These are phyloP conservation scores for Puccinia novopanici DNA, from an alignment of 1,284 basidiomycete species.

Conservation along the genomic window DNA sequence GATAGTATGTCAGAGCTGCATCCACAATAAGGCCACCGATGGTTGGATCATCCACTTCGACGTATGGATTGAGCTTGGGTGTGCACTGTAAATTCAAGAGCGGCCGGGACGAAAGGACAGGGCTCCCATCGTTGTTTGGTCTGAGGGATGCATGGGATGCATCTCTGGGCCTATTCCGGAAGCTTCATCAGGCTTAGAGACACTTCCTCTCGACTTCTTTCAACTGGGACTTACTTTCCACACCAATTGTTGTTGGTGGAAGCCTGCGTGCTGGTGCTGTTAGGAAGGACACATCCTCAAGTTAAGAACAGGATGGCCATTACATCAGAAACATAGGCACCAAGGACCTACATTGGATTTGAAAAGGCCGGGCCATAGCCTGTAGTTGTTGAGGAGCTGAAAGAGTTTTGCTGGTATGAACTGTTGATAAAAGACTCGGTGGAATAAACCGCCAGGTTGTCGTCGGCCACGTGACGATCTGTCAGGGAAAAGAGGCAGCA, in stretches of 20 bases:
- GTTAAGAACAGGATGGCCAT: no score
- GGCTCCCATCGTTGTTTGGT: background rate
- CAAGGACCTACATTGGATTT: background rate
- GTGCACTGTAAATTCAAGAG: constrained; percentile 33
- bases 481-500: background rate
- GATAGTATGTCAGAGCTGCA: constrained; percentile 34
- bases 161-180: background rate
- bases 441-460: constrained; percentile 2
- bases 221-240: constrained; percentile 24
- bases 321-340: no score
- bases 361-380: background rate
- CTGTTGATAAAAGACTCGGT: background rate
- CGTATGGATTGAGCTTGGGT: constrained; percentile 31
- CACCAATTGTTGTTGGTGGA: constrained; percentile 11
- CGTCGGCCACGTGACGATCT: background rate
- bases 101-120: background rate
- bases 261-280: no score
- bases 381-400: background rate
- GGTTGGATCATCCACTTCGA: constrained; percentile 8
- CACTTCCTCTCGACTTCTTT: no score
- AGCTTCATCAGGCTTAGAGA: no score
- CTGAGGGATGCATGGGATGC: background rate
- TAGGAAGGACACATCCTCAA: no score
- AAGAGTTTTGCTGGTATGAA: background rate
- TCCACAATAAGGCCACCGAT: constrained; percentile 27